Base-by-base conservation (phyloP, 352 stramenopile species). In the Phytophthora uliginosa region DNA sequence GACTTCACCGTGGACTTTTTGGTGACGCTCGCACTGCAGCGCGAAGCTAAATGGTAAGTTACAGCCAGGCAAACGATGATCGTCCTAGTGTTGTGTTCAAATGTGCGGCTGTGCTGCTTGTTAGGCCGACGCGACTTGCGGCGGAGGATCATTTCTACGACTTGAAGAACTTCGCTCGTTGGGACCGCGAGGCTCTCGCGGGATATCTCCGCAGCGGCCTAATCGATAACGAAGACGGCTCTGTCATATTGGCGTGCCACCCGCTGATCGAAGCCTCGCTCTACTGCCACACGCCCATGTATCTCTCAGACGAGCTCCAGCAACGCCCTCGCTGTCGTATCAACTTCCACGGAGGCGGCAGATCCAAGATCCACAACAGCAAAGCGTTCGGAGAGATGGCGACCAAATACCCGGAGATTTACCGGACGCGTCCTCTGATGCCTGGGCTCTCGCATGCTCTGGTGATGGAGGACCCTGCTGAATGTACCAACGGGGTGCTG, bases 381-480 rank as follows among this genome's bases (percentile, higher is more conserved):
- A 38, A 81, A 59, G 63, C 40, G 13, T 79, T 83, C 12, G 68
- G 77, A 3, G 33, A 51, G n/a, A 74, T 89, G 59, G 65, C 71
- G 4, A 57, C 47, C 1, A 64, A 60, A 22, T 64, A 82, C 28
- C 83, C 83, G 24, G 33, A 75, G 2, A 67, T 81, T 15, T 91
- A 91, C 58, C 50, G 47, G 6, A 69, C 56, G 4, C 55, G 40
- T 15, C 57, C 66, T 2, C 69, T 82, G 18, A 73, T 91, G 36
- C 59, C 66, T 2, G 74, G 79, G 1, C 75, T 77, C 31, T 82
- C 74, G 2, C 83, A 91, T 63, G 59, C 69, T 15, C 75, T 91
- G 61, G 68, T 91, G 24, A 63, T 88, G 59, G 83, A 91, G 40
- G 69, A 86, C 36, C 77, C 78, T 22, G 75, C 71, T 6, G 52